Percentiles rank a stretch among this genome's conserved stretches.
Evolutionary conservation across 176 grass and related monocot genomes (phyloP).

Genomic region (Pontederia paniculata): DNA sequence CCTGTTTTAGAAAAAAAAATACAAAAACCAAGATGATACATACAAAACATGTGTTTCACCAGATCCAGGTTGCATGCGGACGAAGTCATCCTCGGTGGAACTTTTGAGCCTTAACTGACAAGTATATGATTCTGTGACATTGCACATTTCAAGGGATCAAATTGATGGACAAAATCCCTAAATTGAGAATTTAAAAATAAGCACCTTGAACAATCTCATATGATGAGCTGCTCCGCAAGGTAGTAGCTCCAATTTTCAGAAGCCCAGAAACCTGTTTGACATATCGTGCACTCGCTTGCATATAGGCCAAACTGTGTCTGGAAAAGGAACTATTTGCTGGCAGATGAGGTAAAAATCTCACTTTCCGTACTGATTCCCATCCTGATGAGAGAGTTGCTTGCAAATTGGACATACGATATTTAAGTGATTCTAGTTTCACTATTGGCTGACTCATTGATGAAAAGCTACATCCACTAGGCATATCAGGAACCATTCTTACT

Average conservation of each 20-base stretch:
- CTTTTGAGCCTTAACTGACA: conserved; percentile 93
- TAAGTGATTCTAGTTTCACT: conserved; percentile 65
- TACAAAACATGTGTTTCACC: conserved; percentile 97
- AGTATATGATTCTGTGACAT: conserved; percentile 69
- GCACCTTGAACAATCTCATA: conserved; percentile 75
- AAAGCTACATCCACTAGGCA: conserved; percentile 83
- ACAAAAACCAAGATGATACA: conserved; percentile 31
- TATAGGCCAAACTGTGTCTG: conserved; percentile 90
- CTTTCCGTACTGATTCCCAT: conserved; percentile 81
- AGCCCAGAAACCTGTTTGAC: conserved; percentile 88
- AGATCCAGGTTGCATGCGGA: conserved; percentile 94
- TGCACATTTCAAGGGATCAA: conserved; percentile 18
- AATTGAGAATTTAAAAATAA: conserved; percentile 16
- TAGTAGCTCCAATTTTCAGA: conserved; percentile 78
- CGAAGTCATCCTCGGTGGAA: conserved; percentile 48
- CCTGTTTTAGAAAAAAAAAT: not conserved
- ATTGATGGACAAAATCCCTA: conserved; percentile 13
- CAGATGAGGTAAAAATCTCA: conserved; percentile 56
- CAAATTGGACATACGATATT: conserved; percentile 62
- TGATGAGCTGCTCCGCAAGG: conserved; percentile 66
- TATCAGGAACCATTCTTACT: conserved; percentile 91
- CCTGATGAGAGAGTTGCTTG: conserved; percentile 64
- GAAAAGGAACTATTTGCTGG: conserved; percentile 73
- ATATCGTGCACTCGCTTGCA: conserved; percentile 94
- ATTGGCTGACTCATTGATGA: conserved; percentile 43